Evolutionary conservation across 345 rosid species (phyloP), one percentile per base, ranked within the genome.

Genomic region (Gossypium rotundifolium): DNA sequence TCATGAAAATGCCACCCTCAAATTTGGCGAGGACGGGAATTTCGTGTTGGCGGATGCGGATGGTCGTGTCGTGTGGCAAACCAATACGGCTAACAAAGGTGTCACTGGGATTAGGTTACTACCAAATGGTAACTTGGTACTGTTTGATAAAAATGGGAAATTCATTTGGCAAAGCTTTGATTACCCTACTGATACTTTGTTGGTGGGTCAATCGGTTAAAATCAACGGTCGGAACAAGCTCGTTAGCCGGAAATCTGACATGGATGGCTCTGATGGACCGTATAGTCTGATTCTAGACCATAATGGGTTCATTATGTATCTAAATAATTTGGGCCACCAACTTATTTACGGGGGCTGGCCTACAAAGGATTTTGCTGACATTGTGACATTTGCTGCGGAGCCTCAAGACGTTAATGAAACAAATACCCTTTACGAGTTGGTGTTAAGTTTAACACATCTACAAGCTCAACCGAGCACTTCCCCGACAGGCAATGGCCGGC

Each of bases 141-240:
- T 91, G 1, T 53, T 72, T 44, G 86, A 89, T 16, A 18, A 87
- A 0, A 78, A 74, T 14, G 88, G 88, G 0, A 81, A 78, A 0
- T 91, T 85, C 17, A 1, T 86, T 3, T 87, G 93, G 91, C 93
- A 87, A 65, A 89, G 93, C 55, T 87, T 92, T 23, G 87, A 91
- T 71, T 72, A 65, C 7, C 95, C 93, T 0, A 86, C 89, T 2
- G 93, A 90, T 23, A 90, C 92, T 7, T 86, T 92, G 33, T 80
- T 92, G 14, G 87, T 83, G 45, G 90, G 88, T 2, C 97, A 91
- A 18, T 83, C 91, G 7, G 77, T 88, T 4, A 78, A 62, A 25
- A 58, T 59, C 14, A 81, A 82, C 1, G 84, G 79, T 9, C 73
- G 10, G 9, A 76, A 71, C 62, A 88, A 80, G 59, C 89, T 91